Base-by-base conservation (phyloP, 202 grass and related monocot genomes). In the Saccharum hybrid region DNA sequence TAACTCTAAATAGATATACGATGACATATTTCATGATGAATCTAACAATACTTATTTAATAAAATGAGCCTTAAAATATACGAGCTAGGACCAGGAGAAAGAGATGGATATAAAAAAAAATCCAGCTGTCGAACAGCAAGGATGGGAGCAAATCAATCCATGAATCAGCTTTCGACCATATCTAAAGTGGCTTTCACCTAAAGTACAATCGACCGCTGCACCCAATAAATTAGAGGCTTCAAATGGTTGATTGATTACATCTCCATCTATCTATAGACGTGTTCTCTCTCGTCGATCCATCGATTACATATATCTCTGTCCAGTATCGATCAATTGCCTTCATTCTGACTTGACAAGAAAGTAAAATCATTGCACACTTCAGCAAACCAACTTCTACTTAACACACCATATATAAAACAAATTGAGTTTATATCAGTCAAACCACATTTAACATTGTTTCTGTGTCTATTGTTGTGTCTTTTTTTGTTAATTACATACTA, bases 331-430 rank as follows among this genome's bases (percentile, higher is more conserved):
- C 73, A 1, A 77, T 85, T 77, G 76, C 85, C 76, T 60, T 60
- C n/a, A 30, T 33, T 78, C 80, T 81, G 81, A 88, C 89, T 91
- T 88, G 68, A 86, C 83, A 75, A 49, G 76, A 91, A 91, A 91
- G 89, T 84, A 91, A 88, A 90, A 88, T 88, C 76, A 91, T 91
- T 85, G 41, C 70, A 45, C 46, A 59, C 77, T 63, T 69, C 41
- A 23, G 42, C 6, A 28, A 84, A 63, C 78, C 59, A 59, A 60
- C 48, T 37, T 83, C 54, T 21, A 52, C 49, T 71, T 72, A 45
- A 21, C 64, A 46, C 31, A 45, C 79, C 85, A 71, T 77, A 56
- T 54, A 18, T 45, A 43, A 43, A 54, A 57, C 16, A 70, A 63
- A 70, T 49, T 26, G n/a, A 45, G 26, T 22, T 9, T 45, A 5